Conservation (phyloP, 768 basidiomycete species). For the Lanmaoa pseudosensibilis region DNA sequence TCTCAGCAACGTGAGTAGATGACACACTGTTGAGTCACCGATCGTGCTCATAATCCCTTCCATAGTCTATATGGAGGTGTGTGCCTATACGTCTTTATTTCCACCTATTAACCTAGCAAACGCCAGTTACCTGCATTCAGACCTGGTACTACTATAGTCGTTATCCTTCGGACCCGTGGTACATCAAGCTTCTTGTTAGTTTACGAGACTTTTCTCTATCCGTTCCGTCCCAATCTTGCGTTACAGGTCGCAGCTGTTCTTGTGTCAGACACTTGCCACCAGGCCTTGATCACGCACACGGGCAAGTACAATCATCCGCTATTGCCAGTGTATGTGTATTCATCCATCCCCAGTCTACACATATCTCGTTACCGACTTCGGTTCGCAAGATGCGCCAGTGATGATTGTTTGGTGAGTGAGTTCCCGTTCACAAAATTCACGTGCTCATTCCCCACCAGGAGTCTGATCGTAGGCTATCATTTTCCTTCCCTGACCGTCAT, state of each 20-base stretch:
- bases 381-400: slow-evolving; percentile 27
- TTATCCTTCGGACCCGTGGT: slow-evolving; percentile 53
- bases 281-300: slow-evolving; percentile 55
- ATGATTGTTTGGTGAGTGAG: slow-evolving; percentile 45
- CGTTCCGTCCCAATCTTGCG: background rate
- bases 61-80: slow-evolving; percentile 53
- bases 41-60: background rate
- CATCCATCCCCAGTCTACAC: slow-evolving; percentile 41
- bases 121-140: slow-evolving; percentile 55
- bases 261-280: slow-evolving; percentile 55
- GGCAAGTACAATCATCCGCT: slow-evolving; percentile 30
- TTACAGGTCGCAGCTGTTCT: slow-evolving; percentile 52
- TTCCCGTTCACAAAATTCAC: background rate
- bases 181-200: slow-evolving; percentile 48
- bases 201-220: background rate
- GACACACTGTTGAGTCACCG: slow-evolving; percentile 4
- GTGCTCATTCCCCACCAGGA: slow-evolving; percentile 19
- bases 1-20: slow-evolving; percentile 49
- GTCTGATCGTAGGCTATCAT: slow-evolving; percentile 22
- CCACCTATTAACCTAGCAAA: slow-evolving; percentile 3
- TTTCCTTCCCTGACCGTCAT: background rate
- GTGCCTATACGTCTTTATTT: slow-evolving; percentile 8
- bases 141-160: slow-evolving; percentile 54
- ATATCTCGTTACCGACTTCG: slow-evolving; percentile 47
- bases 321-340: background rate